Base-by-base conservation (phyloP, 768 basidiomycete species). In the Cyclocybe aegerita region DNA sequence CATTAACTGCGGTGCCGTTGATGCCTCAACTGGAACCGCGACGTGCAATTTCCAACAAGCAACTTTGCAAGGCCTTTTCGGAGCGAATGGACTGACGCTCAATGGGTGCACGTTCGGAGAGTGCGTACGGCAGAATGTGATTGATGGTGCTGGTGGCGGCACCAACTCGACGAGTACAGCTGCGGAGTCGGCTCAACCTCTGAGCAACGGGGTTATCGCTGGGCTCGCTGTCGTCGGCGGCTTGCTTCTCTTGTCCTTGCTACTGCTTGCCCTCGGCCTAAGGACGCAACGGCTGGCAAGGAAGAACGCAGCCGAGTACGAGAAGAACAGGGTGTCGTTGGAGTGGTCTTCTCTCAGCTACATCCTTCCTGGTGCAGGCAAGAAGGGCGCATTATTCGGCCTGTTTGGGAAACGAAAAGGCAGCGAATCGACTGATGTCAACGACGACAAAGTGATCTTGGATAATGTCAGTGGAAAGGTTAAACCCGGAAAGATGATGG, bases 151-250 rank as follows among this genome's bases (percentile, higher is more conserved):
- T 2, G 62, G 70, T 30, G 71, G 68, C 7, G 70, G 67, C 43
- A 66, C 73, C 1, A 70, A 69, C 2, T 44, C 59, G 6, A 57
- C 67, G 2, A 49, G 72, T 12, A 40, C 62, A 10, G 58, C 55
- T n/a, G 53, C 49, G 0, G 54, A 58, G 0, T 62, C 70, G 9
- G 70, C 73, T 4, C 72, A 73, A 32, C 68, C 78, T 12, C 79
- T 97, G 7, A 77, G 82, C 48, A 79, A 84, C 1, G 94, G 95
- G 1, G 94, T 97, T 16, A 91, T 97, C 50, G 94, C 90, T 33
- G 95, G 95, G 9, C 69, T 98, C 29, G 92, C 87, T 0, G 89
- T 94, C 17, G 85, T 97, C 7, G 89, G 93, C 5, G 77, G 68
- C 0, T 61, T 97, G 39, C 47, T 89, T 12, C 66, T 78, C 1